A percentile compares a stretch with the other conserved stretches of the same genome.
phyloP scores from a whole-genome alignment of 2,329 filamentous ascomycete species.

The Diaporthe vaccinii region DNA sequence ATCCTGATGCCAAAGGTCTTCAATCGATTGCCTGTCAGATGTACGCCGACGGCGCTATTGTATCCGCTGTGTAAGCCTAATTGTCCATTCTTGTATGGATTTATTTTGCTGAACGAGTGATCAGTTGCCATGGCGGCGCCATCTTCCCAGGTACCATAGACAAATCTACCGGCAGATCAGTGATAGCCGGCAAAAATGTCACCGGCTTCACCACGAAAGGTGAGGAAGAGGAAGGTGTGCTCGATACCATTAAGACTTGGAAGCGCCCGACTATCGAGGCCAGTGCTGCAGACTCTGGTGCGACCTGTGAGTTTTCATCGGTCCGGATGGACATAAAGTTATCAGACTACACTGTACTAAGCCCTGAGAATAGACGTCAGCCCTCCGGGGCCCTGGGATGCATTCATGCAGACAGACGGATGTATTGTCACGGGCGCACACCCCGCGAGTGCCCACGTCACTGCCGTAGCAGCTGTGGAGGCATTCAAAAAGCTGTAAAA shows the following conservation, averaged over 20 bases:
- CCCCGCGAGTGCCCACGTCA: not conserved
- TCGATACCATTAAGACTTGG: not conserved
- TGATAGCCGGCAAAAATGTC: not conserved
- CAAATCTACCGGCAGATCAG: not conserved
- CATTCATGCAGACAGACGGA: not conserved
- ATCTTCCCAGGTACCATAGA: not conserved
- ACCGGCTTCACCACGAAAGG: not conserved
- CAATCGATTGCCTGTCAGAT: not conserved
- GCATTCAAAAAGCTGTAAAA: not conserved
- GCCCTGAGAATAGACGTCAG: not conserved
- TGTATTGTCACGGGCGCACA: constrained; percentile 7
- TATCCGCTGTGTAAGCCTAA: not conserved
- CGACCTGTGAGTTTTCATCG: not conserved
- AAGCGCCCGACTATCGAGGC: constrained; percentile 1
- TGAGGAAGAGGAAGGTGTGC: constrained; percentile 2
- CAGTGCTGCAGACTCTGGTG: not conserved
- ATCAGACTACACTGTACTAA: not conserved
- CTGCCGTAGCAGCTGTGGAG: constrained; percentile 7
- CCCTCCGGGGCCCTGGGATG: not conserved
- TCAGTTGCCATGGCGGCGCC: not conserved
- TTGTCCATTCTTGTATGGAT: too few species aligned
- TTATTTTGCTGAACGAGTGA: not conserved
- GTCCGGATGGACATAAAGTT: rapidly evolving
- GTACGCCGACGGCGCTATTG: constrained; percentile 1
- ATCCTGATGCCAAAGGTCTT: constrained; percentile 7